Evolutionary conservation across 225 moss, liverwort and hornwort species (phyloP).

Genomic region (Thuidium tamariscinum): DNA sequence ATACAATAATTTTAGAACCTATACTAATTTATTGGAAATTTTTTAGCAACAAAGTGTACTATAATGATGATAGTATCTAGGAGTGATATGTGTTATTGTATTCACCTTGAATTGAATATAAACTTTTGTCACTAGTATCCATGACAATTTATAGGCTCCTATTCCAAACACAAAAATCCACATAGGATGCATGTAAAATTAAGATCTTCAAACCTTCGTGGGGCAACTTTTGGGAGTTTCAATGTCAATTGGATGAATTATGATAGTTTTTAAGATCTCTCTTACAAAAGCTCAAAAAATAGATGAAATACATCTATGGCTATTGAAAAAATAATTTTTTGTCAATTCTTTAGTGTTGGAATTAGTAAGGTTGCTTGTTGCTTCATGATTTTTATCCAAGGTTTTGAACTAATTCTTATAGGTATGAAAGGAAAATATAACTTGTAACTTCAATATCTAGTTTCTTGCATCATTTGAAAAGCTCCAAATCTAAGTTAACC

Average conservation of each 20-base stretch:
- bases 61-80: no score
- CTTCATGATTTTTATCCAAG: neutral
- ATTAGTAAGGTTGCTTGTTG: neutral
- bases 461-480: no score
- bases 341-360: accelerated
- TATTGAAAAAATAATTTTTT: no score
- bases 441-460: no score
- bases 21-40: neutral
- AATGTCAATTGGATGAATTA: neutral
- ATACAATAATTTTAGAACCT: neutral
- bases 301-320: no score
- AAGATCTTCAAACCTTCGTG: accelerated
- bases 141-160: neutral
- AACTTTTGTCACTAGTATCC: neutral
- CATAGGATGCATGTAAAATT: neutral
- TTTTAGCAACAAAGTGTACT: accelerated
- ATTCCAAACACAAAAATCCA: neutral
- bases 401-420: neutral
- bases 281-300: neutral
- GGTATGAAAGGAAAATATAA: neutral
- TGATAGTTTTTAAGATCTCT: neutral
- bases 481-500: no score
- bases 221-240: neutral
- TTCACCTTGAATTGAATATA: neutral
- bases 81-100: neutral